These are phyloP conservation scores for Cunninghamia lanceolata DNA, from an alignment of 75 land plant species.

Conservation along the genomic window DNA sequence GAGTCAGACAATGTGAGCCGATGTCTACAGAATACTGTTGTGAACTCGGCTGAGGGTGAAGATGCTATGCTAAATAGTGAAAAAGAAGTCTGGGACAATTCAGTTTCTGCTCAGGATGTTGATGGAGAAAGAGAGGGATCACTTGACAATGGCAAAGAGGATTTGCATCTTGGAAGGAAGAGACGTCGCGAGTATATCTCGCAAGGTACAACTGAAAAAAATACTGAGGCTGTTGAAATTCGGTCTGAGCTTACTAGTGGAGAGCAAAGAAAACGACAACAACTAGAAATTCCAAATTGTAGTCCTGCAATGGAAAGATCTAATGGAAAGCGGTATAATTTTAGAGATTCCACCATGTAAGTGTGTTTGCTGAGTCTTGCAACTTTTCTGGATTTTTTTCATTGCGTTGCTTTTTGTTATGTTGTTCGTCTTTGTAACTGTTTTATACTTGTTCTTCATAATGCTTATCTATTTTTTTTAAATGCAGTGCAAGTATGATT, in stretches of 20 bases:
- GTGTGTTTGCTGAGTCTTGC: conserved; percentile 1
- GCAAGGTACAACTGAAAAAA: conserved; percentile 3
- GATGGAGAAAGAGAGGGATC: conserved; percentile 3
- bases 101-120: background rate
- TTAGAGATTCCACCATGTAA: conserved; percentile 43
- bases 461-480: background rate
- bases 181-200: conserved; percentile 21
- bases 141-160: background rate
- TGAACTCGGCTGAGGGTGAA: conserved; percentile 2
- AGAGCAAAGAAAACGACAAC: conserved; percentile 7
- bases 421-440: background rate
- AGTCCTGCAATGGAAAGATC: conserved; percentile 10
- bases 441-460: background rate
- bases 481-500: background rate
- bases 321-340: conserved; percentile 32
- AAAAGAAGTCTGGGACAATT: background rate
- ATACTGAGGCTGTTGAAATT: conserved; percentile 13
- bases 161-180: conserved; percentile 17
- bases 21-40: background rate
- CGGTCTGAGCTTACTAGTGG: background rate
- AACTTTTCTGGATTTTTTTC: background rate
- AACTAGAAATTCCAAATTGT: background rate
- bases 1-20: conserved; percentile 17
- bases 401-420: background rate
- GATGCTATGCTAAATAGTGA: conserved; percentile 8